Conservation (phyloP, 2,329 filamentous ascomycete genomes). For the Aureobasidium sp. region DNA sequence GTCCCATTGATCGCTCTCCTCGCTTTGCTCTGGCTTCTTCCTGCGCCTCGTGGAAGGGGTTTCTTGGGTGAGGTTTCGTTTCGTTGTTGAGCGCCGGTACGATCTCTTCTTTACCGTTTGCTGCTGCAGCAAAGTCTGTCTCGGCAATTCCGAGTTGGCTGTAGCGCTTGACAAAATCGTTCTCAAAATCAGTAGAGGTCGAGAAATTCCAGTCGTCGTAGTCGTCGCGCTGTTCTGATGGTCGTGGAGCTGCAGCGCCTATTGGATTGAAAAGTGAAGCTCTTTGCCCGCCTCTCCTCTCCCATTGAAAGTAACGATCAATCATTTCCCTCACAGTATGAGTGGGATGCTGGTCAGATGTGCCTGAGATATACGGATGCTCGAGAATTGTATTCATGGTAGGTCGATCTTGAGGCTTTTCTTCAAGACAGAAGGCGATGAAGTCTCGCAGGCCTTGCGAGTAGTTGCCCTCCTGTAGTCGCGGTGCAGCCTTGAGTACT, state of each 20-base stretch:
- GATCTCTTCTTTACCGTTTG: background rate
- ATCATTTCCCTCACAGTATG: constrained; percentile 59
- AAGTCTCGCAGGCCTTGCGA: constrained; percentile 62
- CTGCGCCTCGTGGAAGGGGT: constrained; percentile 17
- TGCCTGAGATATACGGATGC: constrained; percentile 62
- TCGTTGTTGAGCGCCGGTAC: constrained; percentile 1
- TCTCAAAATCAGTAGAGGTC: constrained; percentile 55
- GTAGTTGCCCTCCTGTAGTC: constrained; percentile 64
- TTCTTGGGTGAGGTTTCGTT: constrained; percentile 13
- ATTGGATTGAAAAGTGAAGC: constrained; percentile 56
- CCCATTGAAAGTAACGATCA: constrained; percentile 67
- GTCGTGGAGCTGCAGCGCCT: constrained; percentile 51
- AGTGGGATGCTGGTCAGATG: constrained; percentile 56
- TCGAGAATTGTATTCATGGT: constrained; percentile 62
- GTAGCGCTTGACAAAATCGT: constrained; percentile 29
- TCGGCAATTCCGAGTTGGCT: constrained; percentile 28
- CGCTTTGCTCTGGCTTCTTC: constrained; percentile 52
- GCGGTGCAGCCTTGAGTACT: constrained; percentile 57
- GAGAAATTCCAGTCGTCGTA: constrained; percentile 60
- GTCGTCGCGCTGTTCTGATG: constrained; percentile 33
- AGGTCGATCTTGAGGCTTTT: constrained; percentile 61
- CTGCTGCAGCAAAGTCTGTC: constrained; percentile 20
- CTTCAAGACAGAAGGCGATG: constrained; percentile 65
- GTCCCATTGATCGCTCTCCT: constrained; percentile 50
- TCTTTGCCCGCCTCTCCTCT: constrained; percentile 63